Evolutionary conservation across 2,329 filamentous ascomycete genomes (phyloP).

Genomic region (Phyllosticta citrichinensis): DNA sequence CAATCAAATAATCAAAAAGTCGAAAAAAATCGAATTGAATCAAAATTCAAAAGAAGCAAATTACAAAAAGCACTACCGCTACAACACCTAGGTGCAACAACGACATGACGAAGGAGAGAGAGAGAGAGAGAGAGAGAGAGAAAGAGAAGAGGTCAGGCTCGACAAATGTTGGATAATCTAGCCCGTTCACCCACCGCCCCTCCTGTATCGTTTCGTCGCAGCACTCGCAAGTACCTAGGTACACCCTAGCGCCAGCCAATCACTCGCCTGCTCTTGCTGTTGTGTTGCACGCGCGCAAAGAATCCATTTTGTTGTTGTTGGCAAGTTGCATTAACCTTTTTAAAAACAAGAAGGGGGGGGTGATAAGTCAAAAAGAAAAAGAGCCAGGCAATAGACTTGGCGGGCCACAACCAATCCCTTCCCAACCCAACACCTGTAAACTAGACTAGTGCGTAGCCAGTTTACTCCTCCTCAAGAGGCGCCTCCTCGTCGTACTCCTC

Average conservation of each 20-base stretch:
- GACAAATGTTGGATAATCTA: no score
- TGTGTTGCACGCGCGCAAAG: background rate
- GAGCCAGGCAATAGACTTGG: background rate
- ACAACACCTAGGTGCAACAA: no score
- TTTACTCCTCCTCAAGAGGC: constrained; percentile 57
- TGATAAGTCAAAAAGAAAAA: background rate
- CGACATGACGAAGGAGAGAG: no score
- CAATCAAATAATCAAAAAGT: background rate
- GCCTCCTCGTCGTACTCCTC: constrained; percentile 89
- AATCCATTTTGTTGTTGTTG: background rate
- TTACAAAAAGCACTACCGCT: no score
- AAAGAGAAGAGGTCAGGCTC: no score
- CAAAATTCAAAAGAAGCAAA: constrained; percentile 5
- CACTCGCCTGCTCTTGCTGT: no score
- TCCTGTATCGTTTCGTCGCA: no score
- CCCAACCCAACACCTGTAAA: background rate
- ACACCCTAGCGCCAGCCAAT: background rate
- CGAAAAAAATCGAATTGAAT: no score
- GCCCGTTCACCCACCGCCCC: no score
- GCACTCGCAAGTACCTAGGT: no score
- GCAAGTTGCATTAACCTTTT: background rate
- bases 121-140: no score
- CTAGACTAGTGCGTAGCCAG: background rate
- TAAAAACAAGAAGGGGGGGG: background rate
- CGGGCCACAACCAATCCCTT: background rate